Percentiles rank a stretch among this genome's conserved stretches.
phyloP scores from a whole-genome alignment of 352 stramenopile species.

The Phytophthora palmivora region DNA sequence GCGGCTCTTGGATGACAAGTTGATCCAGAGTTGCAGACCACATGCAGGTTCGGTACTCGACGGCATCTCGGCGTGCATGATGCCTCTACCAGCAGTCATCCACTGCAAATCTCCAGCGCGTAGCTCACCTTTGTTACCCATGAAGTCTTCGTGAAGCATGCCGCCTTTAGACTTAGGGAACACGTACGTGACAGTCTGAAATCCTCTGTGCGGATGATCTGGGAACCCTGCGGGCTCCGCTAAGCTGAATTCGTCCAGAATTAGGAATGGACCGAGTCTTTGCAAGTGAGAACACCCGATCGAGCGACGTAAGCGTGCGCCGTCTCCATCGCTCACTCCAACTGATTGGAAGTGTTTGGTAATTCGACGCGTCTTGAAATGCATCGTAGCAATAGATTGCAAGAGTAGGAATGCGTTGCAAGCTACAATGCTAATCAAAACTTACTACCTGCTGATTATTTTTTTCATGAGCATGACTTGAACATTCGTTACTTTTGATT shows the following conservation, averaged over 20 bases:
- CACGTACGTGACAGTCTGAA: constrained; percentile 91
- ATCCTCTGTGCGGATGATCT: constrained; percentile 90
- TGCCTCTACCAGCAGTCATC: constrained; percentile 51
- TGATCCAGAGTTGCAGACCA: constrained; percentile 54
- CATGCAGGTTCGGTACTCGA: constrained; percentile 27
- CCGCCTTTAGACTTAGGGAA: constrained; percentile 67
- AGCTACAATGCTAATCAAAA: neutral
- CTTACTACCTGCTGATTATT: neutral
- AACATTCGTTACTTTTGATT: too few species aligned
- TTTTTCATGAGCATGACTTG: neutral
- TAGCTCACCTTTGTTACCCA: constrained; percentile 51
- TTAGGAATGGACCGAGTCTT: constrained; percentile 51
- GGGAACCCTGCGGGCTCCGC: constrained; percentile 77
- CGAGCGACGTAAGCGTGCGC: constrained; percentile 51
- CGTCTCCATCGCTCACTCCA: constrained; percentile 53
- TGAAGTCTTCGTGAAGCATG: constrained; percentile 88
- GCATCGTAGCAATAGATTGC: constrained; percentile 1
- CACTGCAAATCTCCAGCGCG: constrained; percentile 52
- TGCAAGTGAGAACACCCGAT: constrained; percentile 45
- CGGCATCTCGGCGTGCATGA: constrained; percentile 54
- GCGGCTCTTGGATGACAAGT: constrained; percentile 38
- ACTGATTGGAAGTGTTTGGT: constrained; percentile 52
- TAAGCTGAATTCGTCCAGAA: constrained; percentile 53
- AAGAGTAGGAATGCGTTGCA: constrained; percentile 14
- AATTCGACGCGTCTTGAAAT: constrained; percentile 37